Base-by-base conservation (phyloP, 2,329 filamentous ascomycete species). In the Colletotrichum sp. region DNA sequence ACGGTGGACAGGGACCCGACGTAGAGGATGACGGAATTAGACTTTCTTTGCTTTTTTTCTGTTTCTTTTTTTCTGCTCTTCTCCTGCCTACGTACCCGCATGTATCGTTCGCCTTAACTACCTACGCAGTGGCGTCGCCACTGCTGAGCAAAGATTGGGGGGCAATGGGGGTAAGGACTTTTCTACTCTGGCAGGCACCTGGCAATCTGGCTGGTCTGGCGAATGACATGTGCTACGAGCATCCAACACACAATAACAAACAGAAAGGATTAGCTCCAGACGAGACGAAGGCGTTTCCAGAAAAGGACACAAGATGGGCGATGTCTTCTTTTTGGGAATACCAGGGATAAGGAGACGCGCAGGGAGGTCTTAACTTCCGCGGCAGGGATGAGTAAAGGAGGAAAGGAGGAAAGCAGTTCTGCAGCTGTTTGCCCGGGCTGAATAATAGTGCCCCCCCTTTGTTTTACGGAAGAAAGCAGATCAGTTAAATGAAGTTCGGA, bases 151-250 rank as follows among this genome's bases (percentile, higher is more conserved):
- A 21, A 34, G 30, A n/a, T 36, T 63, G 15, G 59, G 59, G 59
- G 60, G 60, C 30, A 39, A 63, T 32, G 24, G 49, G 44, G 34
- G 24, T 28, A 21, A n/a, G 39, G 18, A 49, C 39, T 49, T n/a
- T 49, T 49, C 39, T 49, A 49, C 39, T 49, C 3, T 49, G 39
- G 39, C 39, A 7, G 39, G 39, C 39, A 49, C 28, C 28, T 21
- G 6, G 28, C 28, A 15, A 32, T 39, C 13, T 44, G 24, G 12
- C 15, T n/a, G 66, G 21, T 26, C 63, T 8, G 57, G 39, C 57
- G 32, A 55, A 67, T 39, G 28, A 66, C 62, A 75, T 24, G 72
- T 44, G 72, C 72, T 52, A 36, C 26, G 66, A 74, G 66, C 67
- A 49, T 34, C 24, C 28, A 71, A 60, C 72, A 67, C 49, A 36